Evolutionary conservation across 2,329 filamentous ascomycete species (phyloP).

Genomic region (Claviceps africana): DNA sequence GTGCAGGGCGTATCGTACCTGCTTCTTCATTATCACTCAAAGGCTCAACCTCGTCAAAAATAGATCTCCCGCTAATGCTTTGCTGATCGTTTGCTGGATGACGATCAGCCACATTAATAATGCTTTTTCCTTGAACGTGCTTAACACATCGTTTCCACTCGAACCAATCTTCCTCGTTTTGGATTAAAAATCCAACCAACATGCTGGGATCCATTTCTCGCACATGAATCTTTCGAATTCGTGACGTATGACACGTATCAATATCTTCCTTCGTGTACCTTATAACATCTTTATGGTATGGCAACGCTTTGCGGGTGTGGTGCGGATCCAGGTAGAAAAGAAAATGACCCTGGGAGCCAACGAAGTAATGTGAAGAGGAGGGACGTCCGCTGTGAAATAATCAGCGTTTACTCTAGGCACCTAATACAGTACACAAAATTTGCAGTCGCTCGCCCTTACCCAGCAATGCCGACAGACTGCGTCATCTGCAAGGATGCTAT

Average conservation of each 20-base stretch:
- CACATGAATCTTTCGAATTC: slow-evolving; percentile 68
- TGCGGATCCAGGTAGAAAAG: slow-evolving; percentile 96
- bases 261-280: slow-evolving; percentile 60
- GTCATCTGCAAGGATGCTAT: slow-evolving; percentile 71
- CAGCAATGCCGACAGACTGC: slow-evolving; percentile 92
- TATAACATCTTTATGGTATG: slow-evolving; percentile 41
- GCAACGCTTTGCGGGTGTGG: slow-evolving; percentile 60
- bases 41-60: slow-evolving; percentile 80
- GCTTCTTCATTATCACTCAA: slow-evolving; percentile 58
- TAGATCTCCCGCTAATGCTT: slow-evolving; percentile 48
- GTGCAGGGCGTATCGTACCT: slow-evolving; percentile 23
- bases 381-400: slow-evolving; percentile 57
- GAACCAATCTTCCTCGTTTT: slow-evolving; percentile 67
- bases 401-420: background rate
- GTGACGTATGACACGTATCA: slow-evolving; percentile 72
- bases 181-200: slow-evolving; percentile 86
- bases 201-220: slow-evolving; percentile 96
- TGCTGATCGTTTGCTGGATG: slow-evolving; percentile 44
- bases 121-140: slow-evolving; percentile 64
- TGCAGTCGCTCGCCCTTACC: slow-evolving; percentile 38
- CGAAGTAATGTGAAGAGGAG: slow-evolving; percentile 62
- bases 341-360: slow-evolving; percentile 50
- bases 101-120: slow-evolving; percentile 69
- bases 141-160: slow-evolving; percentile 67
- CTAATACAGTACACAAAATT: background rate